Evolutionary conservation across 345 rosid species (phyloP).

Genomic region (Lepidium didymum): DNA sequence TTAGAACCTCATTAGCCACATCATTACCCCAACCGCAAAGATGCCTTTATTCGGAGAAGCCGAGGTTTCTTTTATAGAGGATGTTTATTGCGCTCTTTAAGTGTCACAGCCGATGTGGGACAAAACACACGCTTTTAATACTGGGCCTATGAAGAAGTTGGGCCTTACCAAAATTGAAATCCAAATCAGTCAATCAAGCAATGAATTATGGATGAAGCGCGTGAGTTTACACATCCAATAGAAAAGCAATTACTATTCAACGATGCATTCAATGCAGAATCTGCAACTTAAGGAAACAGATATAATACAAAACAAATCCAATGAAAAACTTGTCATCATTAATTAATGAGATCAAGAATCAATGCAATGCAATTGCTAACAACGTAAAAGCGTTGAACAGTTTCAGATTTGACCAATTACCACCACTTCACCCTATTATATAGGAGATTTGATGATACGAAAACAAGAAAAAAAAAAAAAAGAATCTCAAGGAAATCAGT

Average conservation of each 20-base stretch:
- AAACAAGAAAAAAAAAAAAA: too few relatives aligned
- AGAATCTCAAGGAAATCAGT: too few relatives aligned
- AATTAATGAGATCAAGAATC: background rate
- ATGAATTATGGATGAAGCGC: too few relatives aligned
- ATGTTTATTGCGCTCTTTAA: background rate
- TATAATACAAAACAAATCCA: background rate
- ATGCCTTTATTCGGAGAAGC: accelerated
- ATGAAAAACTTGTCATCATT: constrained; percentile 5
- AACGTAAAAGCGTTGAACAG: constrained; percentile 26
- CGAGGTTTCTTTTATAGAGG: background rate
- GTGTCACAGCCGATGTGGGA: constrained; percentile 10
- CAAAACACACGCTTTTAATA: background rate
- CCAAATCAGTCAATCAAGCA: too few relatives aligned
- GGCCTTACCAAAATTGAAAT: too few relatives aligned
- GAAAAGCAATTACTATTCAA: background rate
- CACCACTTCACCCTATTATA: background rate
- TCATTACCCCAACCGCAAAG: constrained; percentile 42
- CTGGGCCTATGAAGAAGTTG: background rate
- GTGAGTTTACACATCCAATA: background rate
- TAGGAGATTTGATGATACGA: too few relatives aligned
- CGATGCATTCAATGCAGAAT: constrained; percentile 22
- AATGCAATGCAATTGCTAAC: background rate
- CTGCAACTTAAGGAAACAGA: constrained; percentile 13
- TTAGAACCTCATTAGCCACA: constrained; percentile 42
- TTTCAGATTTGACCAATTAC: constrained; percentile 11